A percentile compares a stretch with the other conserved stretches of the same genome.
These are phyloP conservation scores for Fusarium drepaniforme DNA, from an alignment of 2,329 filamentous ascomycete species.

Conservation along the genomic window DNA sequence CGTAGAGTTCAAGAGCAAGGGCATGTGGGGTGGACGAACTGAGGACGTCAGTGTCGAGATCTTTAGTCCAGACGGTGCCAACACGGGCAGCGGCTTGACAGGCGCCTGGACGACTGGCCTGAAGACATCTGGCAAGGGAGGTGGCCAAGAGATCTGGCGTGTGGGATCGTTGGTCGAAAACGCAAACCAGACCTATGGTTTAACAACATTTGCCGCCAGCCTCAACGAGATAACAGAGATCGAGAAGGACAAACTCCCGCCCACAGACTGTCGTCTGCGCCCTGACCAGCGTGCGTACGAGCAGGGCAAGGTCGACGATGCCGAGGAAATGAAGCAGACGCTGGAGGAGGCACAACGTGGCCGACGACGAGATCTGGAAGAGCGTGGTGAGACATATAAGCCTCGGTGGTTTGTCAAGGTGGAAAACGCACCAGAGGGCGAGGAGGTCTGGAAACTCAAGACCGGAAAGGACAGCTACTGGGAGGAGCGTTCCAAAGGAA, in stretches of 20 bases:
- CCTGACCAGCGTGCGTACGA: slow-evolving; percentile 92
- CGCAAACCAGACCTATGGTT: slow-evolving; percentile 83
- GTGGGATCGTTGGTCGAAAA: slow-evolving; percentile 84
- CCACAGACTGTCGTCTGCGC: slow-evolving; percentile 85
- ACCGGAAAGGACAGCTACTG: slow-evolving; percentile 91
- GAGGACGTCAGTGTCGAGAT: slow-evolving; percentile 89
- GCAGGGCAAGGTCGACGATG: slow-evolving; percentile 82
- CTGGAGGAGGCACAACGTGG: slow-evolving; percentile 89
- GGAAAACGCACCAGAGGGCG: slow-evolving; percentile 67
- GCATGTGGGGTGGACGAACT: slow-evolving; percentile 95
- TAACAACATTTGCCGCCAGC: slow-evolving; percentile 86
- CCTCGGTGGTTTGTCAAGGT: slow-evolving; percentile 89
- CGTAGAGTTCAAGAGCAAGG: slow-evolving; percentile 93
- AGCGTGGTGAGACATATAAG: slow-evolving; percentile 76
- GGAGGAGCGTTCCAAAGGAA: slow-evolving; percentile 81
- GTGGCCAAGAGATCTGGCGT: slow-evolving; percentile 80
- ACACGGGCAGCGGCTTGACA: slow-evolving; percentile 74
- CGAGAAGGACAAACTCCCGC: slow-evolving; percentile 79
- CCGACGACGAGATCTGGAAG: slow-evolving; percentile 81
- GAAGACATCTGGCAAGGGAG: slow-evolving; percentile 70
- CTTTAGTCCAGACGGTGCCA: slow-evolving; percentile 73
- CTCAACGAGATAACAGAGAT: slow-evolving; percentile 90
- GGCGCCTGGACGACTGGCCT: slow-evolving; percentile 90
- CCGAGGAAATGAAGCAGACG: slow-evolving; percentile 84
- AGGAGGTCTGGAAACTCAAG: slow-evolving; percentile 82